Base-by-base conservation (phyloP, 2,329 filamentous ascomycete genomes). In the Fusarium sp. region DNA sequence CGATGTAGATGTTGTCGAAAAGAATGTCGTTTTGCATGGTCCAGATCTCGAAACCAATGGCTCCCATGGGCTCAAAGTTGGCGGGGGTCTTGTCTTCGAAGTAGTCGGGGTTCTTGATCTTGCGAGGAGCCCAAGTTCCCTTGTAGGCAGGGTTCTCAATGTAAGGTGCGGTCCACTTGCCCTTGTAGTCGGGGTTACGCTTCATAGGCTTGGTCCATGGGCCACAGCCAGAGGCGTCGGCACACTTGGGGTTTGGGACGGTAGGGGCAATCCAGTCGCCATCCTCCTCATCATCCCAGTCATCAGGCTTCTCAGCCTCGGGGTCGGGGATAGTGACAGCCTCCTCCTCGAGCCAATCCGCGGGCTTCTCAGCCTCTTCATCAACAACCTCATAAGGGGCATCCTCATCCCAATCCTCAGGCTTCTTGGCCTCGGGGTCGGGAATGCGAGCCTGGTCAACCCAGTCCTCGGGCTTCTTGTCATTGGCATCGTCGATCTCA, bases 1-100 rank as follows among this genome's bases (percentile, higher is more conserved):
- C 96, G 80, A 99, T 94, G 89, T 98, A 99, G 87, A 99, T 97
- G 91, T 99, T 99, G 89, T 98, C 93, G 77, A 99, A 98, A 77
- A 98, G 91, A 76, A 99, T 98, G 79, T 98, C 92, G 81, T 91
- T 97, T 85, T 98, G 95, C 96, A 99, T 99, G 77, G 96, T 98
- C 96, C 96, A 99, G 84, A 99, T 95, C 84, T 99, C 96, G 78
- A 98, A 98, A 76, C 96, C 96, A 84, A 98, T 94, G 85, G 93
- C 95, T 78, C 96, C 96, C 82, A 99, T 98, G 74, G 96, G 94
- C 88, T 99, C 96, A 78, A 99, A 93, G 89, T 97, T 96, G 81
- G 96, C 86, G 53, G 96, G 96, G 66, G 88, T 92, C 91, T 97
- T 97, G 88, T 98, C 96, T 88, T 99, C 94, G 75, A 90, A 99